Base-by-base conservation (phyloP, 208 protist genomes). In the Herpetomonas muscarum region DNA sequence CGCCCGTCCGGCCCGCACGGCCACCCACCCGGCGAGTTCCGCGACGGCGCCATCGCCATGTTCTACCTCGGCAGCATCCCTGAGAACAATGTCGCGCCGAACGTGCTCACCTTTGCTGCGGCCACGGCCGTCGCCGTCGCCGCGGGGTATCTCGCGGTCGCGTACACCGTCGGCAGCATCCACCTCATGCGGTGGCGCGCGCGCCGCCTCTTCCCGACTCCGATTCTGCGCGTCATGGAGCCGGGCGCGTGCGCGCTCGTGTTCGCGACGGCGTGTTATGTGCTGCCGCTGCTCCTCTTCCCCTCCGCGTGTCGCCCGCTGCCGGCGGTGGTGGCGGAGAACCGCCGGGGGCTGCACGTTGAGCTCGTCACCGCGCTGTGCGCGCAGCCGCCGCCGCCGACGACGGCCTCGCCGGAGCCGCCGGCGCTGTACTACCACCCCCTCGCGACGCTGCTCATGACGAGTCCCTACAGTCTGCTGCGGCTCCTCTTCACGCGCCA, bases 161-260 rank as follows among this genome's bases (percentile, higher is more conserved):
- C 58, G 4, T 96, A 90, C 71, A 93, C 69, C 3, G 56, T 82
- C n/a, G 62, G 67, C 61, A 92, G 85, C 69, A 56, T 90, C 1
- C 68, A 63, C 49, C 75, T 93, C 46, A 71, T 64, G 0, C 76
- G 74, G 13, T 93, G 71, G 69, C 74, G 78, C 12, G 73, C 60
- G 45, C 68, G 65, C 30, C 48, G 61, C 36, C 60, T 81, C 30
- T 87, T 77, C 46, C 72, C 69, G 17, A 67, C 19, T 19, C 55
- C 66, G 21, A 42, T 73, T 15, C 57, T 76, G 31, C 69, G 75
- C 44, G 70, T 93, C 1, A 48, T 93, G 55, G 82, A 87, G 66
- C 75, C 77, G 10, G 74, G 68, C 42, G 21, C 78, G 24, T 70
- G 81, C 50, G 63, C 69, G 9, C 51, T 76, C 15, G 25, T 85